phyloP scores from a whole-genome alignment of 495 filamentous ascomycete species.

The Penicillium argentinense region DNA sequence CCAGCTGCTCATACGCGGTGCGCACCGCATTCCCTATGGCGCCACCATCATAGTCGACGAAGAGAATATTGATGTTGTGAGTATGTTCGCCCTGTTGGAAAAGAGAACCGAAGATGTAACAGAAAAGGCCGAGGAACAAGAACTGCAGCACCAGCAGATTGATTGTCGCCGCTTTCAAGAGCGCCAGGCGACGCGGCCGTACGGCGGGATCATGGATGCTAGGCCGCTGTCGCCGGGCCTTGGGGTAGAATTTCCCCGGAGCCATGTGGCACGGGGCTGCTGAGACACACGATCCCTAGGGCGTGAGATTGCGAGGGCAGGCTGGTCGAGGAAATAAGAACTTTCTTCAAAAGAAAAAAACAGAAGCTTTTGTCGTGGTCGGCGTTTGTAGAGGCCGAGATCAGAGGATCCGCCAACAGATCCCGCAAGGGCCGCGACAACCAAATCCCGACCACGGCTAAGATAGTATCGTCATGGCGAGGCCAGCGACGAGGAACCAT shows the following conservation, averaged over 20 bases:
- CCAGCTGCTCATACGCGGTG: constrained; percentile 39
- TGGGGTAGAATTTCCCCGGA: constrained; percentile 20
- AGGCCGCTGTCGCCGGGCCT: constrained; percentile 18
- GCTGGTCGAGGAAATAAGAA: too few relatives aligned
- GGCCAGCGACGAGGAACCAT: not conserved
- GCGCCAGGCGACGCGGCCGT: constrained; percentile 17
- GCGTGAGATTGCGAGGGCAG: too few relatives aligned
- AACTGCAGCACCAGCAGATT: constrained; percentile 25
- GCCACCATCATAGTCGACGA: constrained; percentile 54
- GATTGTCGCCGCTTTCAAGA: constrained; percentile 19
- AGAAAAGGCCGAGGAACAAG: constrained; percentile 47
- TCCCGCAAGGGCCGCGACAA: too few relatives aligned
- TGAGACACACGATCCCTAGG: too few relatives aligned
- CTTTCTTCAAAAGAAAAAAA: too few relatives aligned
- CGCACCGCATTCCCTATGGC: constrained; percentile 42
- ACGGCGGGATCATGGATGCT: constrained; percentile 25
- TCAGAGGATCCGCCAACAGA: not conserved
- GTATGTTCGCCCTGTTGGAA: constrained; percentile 38
- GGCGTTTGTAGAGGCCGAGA: not conserved
- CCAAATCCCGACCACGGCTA: not conserved
- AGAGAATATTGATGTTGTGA: constrained; percentile 45
- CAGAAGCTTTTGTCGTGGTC: too few relatives aligned
- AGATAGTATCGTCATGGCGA: too few relatives aligned
- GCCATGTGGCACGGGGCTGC: too few relatives aligned
- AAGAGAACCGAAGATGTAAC: constrained; percentile 47